These are phyloP conservation scores for Gossypium arboreum DNA, from an alignment of 345 rosid species.

Conservation along the genomic window DNA sequence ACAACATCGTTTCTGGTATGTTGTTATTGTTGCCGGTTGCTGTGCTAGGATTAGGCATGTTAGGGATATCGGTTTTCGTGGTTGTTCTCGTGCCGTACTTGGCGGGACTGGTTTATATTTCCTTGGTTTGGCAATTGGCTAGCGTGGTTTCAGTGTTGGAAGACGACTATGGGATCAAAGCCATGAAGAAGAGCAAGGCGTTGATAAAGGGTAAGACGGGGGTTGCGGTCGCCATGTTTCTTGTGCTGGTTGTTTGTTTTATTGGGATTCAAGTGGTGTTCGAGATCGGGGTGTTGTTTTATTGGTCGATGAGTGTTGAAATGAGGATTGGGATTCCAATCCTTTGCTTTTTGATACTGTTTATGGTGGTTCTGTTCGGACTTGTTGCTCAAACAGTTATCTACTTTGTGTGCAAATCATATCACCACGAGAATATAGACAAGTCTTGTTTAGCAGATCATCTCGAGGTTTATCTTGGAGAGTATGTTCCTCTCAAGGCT, in stretches of 20 bases:
- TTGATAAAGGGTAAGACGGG: slow-evolving; percentile 42
- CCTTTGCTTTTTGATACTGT: slow-evolving; percentile 29
- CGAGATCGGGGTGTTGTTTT: slow-evolving; percentile 13
- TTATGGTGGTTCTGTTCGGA: slow-evolving; percentile 30
- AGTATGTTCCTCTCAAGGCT: slow-evolving; percentile 29
- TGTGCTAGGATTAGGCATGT: neutral
- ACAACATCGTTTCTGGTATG: slow-evolving; percentile 18
- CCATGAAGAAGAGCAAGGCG: slow-evolving; percentile 38
- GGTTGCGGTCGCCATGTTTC: slow-evolving; percentile 21
- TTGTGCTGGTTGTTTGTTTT: slow-evolving; percentile 9
- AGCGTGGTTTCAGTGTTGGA: slow-evolving; percentile 54
- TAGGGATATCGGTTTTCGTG: neutral
- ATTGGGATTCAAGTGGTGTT: slow-evolving; percentile 18
- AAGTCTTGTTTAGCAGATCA: slow-evolving; percentile 34
- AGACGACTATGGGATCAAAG: slow-evolving; percentile 41
- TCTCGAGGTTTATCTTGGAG: slow-evolving; percentile 36
- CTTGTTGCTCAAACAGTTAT: slow-evolving; percentile 42
- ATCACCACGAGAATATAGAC: slow-evolving; percentile 46
- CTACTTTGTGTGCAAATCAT: slow-evolving; percentile 58
- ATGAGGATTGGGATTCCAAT: slow-evolving; percentile 23
- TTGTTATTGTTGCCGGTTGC: slow-evolving; percentile 1
- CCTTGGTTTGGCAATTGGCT: slow-evolving; percentile 46
- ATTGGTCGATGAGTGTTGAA: neutral
- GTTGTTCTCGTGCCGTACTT: slow-evolving; percentile 10
- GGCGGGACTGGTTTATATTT: slow-evolving; percentile 35